phyloP scores from a whole-genome alignment of 768 basidiomycete genomes.

The Russula compacta region DNA sequence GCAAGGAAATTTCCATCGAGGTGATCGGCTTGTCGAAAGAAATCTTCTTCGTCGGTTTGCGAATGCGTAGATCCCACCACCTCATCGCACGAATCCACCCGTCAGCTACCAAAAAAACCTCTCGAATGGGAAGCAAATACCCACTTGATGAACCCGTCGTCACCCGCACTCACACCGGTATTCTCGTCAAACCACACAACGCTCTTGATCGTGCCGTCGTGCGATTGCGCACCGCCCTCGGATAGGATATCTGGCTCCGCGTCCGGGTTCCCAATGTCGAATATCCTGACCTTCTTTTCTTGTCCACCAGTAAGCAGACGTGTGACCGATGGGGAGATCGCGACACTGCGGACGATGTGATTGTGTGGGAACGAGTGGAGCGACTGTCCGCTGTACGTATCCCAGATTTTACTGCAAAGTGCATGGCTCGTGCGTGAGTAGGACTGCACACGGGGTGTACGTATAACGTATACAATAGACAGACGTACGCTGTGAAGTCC shows the following conservation, averaged over 20 bases:
- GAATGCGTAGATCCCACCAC: slow-evolving; percentile 94
- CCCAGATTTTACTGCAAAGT: slow-evolving; percentile 80
- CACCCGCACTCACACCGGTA: slow-evolving; percentile 82
- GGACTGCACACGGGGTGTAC: slow-evolving; percentile 6
- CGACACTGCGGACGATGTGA: slow-evolving; percentile 95
- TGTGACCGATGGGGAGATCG: slow-evolving; percentile 60
- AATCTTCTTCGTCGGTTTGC: slow-evolving; percentile 58
- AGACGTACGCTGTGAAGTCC: slow-evolving; percentile 89
- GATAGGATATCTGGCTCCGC: slow-evolving; percentile 77
- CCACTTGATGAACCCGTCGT: slow-evolving; percentile 87
- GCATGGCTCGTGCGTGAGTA: slow-evolving; percentile 1
- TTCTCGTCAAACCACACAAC: slow-evolving; percentile 90
- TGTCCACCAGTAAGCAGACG: slow-evolving; percentile 87
- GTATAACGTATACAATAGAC: neutral
- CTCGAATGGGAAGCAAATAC: slow-evolving; percentile 16
- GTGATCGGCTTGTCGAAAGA: slow-evolving; percentile 74
- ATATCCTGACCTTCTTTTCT: slow-evolving; percentile 95
- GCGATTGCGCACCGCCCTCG: slow-evolving; percentile 50
- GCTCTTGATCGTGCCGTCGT: slow-evolving; percentile 86
- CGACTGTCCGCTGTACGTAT: slow-evolving; percentile 79
- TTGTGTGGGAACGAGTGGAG: slow-evolving; percentile 97
- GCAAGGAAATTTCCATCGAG: slow-evolving; percentile 85
- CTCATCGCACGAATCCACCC: slow-evolving; percentile 32
- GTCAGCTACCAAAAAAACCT: neutral
- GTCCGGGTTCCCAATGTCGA: slow-evolving; percentile 80